Percentiles rank a stretch among this genome's conserved stretches.
These are phyloP conservation scores for Hevea brasiliensis DNA, from an alignment of 345 rosid genomes.

Conservation along the genomic window DNA sequence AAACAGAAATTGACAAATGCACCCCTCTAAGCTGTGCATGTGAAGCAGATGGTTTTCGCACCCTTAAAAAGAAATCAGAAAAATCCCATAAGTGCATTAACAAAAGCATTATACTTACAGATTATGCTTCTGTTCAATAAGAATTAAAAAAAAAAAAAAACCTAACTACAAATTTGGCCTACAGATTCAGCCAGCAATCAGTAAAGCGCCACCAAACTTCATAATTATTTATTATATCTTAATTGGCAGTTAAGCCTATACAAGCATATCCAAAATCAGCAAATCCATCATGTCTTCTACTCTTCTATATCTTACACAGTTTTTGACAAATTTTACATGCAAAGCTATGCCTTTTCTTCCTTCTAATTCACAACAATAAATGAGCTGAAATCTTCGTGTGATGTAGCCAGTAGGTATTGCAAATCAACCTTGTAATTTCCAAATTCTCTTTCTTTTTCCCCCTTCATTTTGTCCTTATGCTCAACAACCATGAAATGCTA, in stretches of 20 bases:
- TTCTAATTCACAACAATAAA: not conserved
- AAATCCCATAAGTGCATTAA: not conserved
- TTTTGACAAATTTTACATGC: not conserved
- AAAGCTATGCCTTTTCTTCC: not conserved
- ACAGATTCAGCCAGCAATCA: not conserved
- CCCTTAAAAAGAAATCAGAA: not conserved
- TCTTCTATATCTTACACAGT: not conserved
- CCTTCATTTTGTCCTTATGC: too few species aligned
- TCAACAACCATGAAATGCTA: not conserved
- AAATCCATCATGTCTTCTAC: not conserved
- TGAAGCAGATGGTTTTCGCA: too few species aligned
- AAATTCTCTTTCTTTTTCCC: not conserved
- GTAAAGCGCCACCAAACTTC: not conserved
- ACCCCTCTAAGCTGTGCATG: too few species aligned
- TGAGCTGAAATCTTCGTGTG: not conserved
- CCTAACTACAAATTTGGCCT: not conserved
- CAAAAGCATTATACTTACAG: not conserved
- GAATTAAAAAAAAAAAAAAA: not conserved
- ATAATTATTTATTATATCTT: not conserved
- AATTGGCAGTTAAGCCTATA: not conserved
- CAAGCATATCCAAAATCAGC: not conserved
- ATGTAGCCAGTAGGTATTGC: not conserved
- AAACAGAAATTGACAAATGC: not conserved
- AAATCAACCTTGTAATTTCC: slow-evolving; percentile 4
- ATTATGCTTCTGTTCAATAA: not conserved